Evolutionary conservation across 2,329 filamentous ascomycete genomes (phyloP), one percentile per base, ranked within the genome.

Genomic region (Ophiocordyceps unilateralis): DNA sequence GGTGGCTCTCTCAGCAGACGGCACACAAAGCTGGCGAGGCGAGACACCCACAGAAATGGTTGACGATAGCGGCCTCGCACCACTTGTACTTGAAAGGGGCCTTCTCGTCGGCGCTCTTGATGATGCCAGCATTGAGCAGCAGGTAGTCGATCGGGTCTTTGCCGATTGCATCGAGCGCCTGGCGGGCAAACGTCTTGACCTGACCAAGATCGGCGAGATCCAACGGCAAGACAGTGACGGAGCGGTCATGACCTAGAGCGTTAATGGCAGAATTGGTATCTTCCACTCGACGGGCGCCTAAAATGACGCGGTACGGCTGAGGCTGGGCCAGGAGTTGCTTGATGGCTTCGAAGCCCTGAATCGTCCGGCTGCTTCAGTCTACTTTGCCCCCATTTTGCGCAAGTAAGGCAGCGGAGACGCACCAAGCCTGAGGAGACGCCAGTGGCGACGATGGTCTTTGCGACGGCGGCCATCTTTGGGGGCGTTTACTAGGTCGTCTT

Each of bases 281-380:
- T 58, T 47, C 1, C 58, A 58, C 51, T 71, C 65, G n/a, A 8
- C 70, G 59, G 3, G 65, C 69, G 10, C 69, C 70, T 10, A 73
- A 58, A 39, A 74, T 65, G 48, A 72, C 55, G 15, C 53, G 63
- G 54, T 71, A 69, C 0, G 68, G 59, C 48, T 69, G 63, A 0
- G 58, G 45, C 40, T 67, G 59, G 15, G 55, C 49, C 8, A 72
- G 62, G 22, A 73, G 62, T 49, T 72, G 67, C 49, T 69, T 70
- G 43, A 72, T 57, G n/a, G 63, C 60, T 49, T 74, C 69, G 43
- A 74, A 67, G 12, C 70, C 69, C 69, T 73, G 41, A 5, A 12
- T 28, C 14, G 24, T 10, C 2, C 7, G 20, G 14, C 19, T 4
- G 19, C 37, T 22, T 22, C 2, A 7, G n/a, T n/a, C n/a, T n/a